These are phyloP conservation scores for Metschnikowia noctiluminum DNA, from an alignment of 805 yeast species.

Conservation along the genomic window DNA sequence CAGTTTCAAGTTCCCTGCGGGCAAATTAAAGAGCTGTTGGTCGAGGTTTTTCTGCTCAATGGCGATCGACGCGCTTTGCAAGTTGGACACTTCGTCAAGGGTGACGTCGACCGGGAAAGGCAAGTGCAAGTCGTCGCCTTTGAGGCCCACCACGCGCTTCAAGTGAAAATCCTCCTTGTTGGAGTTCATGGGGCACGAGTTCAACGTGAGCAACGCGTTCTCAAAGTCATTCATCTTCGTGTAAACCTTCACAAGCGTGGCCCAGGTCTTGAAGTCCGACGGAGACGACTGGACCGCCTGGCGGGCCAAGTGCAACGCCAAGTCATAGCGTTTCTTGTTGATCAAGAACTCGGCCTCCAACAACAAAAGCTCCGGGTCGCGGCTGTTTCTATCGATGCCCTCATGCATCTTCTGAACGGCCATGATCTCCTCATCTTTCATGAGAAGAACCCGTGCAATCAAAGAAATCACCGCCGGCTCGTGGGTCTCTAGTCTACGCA, in stretches of 20 bases:
- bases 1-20: slow-evolving; percentile 63
- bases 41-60: slow-evolving; percentile 65
- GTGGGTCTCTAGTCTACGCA: slow-evolving; percentile 46
- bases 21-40: slow-evolving; percentile 56
- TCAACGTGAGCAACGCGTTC: slow-evolving; percentile 66
- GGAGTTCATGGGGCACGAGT: slow-evolving; percentile 80
- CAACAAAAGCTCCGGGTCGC: slow-evolving; percentile 53
- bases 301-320: slow-evolving; percentile 57
- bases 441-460: slow-evolving; percentile 49
- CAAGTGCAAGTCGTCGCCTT: slow-evolving; percentile 57
- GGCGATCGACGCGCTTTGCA: slow-evolving; percentile 63
- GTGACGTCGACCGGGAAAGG: slow-evolving; percentile 77
- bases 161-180: slow-evolving; percentile 64
- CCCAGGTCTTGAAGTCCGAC: slow-evolving; percentile 75
- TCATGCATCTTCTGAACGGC: slow-evolving; percentile 52
- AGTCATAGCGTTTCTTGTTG: slow-evolving; percentile 48
- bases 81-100: slow-evolving; percentile 61
- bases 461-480: slow-evolving; percentile 60
- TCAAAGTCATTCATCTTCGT: slow-evolving; percentile 63
- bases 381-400: slow-evolving; percentile 46
- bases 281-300: slow-evolving; percentile 71
- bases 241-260: slow-evolving; percentile 59
- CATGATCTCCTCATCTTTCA: slow-evolving; percentile 57
- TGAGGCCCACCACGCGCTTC: slow-evolving; percentile 55
- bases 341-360: slow-evolving; percentile 58